phyloP scores from a whole-genome alignment of 495 filamentous ascomycete species.

The Parachaetomium inaequale region DNA sequence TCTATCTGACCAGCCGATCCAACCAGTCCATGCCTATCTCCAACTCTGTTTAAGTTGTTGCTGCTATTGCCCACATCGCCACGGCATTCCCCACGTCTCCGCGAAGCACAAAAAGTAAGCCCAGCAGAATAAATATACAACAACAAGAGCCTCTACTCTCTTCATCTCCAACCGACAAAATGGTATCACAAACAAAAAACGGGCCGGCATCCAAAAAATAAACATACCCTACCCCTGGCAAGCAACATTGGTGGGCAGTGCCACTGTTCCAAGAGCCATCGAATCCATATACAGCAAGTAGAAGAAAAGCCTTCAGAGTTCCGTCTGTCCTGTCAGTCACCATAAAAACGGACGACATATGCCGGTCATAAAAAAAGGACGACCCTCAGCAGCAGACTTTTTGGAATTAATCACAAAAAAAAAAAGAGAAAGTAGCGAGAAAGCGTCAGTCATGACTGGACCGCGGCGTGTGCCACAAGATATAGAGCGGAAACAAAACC shows the following conservation, averaged over 20 bases:
- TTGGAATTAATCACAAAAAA: not conserved
- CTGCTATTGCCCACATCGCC: not conserved
- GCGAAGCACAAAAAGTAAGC: not conserved
- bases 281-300: not conserved
- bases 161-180: not conserved
- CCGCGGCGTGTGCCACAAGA: constrained; percentile 1
- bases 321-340: not conserved
- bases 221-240: not conserved
- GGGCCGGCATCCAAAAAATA: not conserved
- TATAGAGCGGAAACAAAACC: not conserved
- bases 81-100: not conserved
- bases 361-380: not conserved
- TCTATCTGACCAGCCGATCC: not conserved
- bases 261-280: not conserved
- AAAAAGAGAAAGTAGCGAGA: not conserved
- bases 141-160: not conserved
- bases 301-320: not conserved
- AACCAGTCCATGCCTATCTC: not conserved
- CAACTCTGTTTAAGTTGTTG: no score
- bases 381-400: not conserved
- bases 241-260: no score
- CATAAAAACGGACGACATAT: not conserved
- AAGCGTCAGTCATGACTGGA: constrained; percentile 23
- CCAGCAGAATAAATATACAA: not conserved
- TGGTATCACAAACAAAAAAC: constrained; percentile 3